These are phyloP conservation scores for Chaetomium sp. DNA, from an alignment of 2,329 filamentous ascomycete species.

Conservation along the genomic window DNA sequence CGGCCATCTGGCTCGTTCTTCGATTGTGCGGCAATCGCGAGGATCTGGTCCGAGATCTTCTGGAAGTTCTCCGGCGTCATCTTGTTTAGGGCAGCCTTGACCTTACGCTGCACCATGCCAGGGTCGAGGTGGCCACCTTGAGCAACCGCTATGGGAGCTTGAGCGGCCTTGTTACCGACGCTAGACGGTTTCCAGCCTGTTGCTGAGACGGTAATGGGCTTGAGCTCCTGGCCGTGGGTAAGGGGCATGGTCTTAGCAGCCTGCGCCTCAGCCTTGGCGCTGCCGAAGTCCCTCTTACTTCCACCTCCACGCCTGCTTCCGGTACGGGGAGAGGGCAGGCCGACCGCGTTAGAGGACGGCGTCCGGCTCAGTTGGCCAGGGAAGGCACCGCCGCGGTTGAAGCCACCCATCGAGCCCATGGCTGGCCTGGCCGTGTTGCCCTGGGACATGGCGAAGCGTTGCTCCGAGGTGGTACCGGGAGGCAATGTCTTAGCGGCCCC, in stretches of 20 bases:
- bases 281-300: conserved; percentile 62
- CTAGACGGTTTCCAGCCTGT: conserved; percentile 89
- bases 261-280: conserved; percentile 63
- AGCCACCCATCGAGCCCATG: conserved; percentile 59
- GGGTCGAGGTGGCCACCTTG: conserved; percentile 71
- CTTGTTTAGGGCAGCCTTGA: conserved; percentile 98
- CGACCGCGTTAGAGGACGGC: conserved; percentile 59
- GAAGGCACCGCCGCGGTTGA: conserved; percentile 64
- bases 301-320: conserved; percentile 63
- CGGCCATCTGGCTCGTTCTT: conserved; percentile 94
- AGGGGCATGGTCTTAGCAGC: conserved; percentile 88
- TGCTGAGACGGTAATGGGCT: conserved; percentile 72
- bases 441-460: conserved; percentile 70
- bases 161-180: conserved; percentile 51
- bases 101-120: conserved; percentile 95
- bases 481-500: conserved; percentile 63
- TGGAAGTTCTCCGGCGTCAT: conserved; percentile 99
- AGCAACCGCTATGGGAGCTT: conserved; percentile 46
- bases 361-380: conserved; percentile 69
- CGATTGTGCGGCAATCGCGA: conserved; percentile 89
- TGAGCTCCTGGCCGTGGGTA: conserved; percentile 78
- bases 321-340: conserved; percentile 70
- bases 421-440: conserved; percentile 51
- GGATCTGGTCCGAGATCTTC: conserved; percentile 89
- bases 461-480: conserved; percentile 73